A percentile compares a stretch with the other conserved stretches of the same genome.
Conservation (phyloP, 768 basidiomycete genomes). For the Gymnopilus junonius region DNA sequence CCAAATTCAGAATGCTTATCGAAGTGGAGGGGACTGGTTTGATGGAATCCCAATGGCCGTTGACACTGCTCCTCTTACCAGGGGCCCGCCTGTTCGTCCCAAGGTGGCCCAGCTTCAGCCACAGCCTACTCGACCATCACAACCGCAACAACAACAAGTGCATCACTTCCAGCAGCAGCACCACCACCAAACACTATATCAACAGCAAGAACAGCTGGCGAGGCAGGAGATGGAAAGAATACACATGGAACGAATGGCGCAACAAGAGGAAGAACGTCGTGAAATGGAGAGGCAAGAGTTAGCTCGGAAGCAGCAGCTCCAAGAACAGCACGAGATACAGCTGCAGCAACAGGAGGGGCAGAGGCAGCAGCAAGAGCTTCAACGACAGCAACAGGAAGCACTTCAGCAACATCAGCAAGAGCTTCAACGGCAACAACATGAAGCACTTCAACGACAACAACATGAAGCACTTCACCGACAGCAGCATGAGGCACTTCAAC, state of each 20-base stretch:
- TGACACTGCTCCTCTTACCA: conserved; percentile 16
- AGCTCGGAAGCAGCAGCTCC: conserved; percentile 25
- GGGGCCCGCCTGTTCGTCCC: conserved; percentile 5
- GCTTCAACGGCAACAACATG: no score
- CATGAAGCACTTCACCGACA: no score
- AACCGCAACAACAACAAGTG: neutral
- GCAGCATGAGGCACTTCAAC: conserved; percentile 18
- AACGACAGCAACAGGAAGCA: no score
- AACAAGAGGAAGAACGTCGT: conserved; percentile 19
- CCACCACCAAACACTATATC: no score
- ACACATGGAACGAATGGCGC: conserved; percentile 22
- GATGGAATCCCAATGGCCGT: conserved; percentile 32
- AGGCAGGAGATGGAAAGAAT: conserved; percentile 30
- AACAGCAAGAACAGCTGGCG: conserved; percentile 32
- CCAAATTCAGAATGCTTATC: conserved; percentile 53
- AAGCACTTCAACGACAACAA: no score
- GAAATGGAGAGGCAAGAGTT: conserved; percentile 25
- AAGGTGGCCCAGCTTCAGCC: neutral
- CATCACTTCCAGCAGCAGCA: no score
- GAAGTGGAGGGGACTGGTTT: conserved; percentile 39
- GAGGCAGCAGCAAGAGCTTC: no score
- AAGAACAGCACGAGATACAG: conserved; percentile 23
- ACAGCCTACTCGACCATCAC: neutral
- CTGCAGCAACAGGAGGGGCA: conserved; percentile 20
- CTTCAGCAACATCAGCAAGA: no score